phyloP scores from a whole-genome alignment of 139 green algal species.

The Penium margaritaceum region DNA sequence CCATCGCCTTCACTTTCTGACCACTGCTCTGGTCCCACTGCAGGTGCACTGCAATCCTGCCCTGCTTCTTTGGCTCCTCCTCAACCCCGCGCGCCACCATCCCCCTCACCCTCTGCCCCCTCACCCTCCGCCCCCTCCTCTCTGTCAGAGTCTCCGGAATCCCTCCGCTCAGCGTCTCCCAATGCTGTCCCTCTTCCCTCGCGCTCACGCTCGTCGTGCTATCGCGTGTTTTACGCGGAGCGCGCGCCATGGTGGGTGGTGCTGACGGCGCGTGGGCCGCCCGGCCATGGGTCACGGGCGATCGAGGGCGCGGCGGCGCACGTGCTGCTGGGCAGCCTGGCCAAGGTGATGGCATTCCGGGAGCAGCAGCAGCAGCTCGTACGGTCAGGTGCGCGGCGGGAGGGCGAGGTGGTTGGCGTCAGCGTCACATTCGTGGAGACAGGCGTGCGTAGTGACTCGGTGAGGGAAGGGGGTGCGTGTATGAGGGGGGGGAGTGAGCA shows the following conservation, averaged over 20 bases:
- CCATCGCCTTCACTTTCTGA: no score
- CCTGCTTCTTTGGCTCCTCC: no score
- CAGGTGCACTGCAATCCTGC: no score
- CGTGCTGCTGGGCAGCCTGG: background rate
- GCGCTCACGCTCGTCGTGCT: background rate
- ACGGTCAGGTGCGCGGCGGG: background rate
- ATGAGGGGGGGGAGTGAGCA: no score
- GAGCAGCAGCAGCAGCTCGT: conserved; percentile 5
- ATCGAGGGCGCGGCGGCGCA: conserved; percentile 10
- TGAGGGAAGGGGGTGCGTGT: background rate
- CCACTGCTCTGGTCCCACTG: no score
- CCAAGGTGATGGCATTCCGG: conserved; percentile 1
- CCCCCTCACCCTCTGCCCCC: no score
- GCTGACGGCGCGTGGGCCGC: conserved; percentile 2
- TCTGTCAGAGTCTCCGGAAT: background rate
- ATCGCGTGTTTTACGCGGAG: conserved; percentile 26
- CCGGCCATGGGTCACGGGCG: conserved; percentile 19
- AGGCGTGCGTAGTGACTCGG: background rate
- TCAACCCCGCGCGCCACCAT: no score
- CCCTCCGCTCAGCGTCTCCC: background rate
- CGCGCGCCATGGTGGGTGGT: conserved; percentile 17
- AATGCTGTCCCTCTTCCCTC: background rate
- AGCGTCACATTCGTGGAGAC: conserved; percentile 7
- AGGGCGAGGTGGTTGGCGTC: conserved; percentile 23
- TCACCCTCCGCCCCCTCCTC: no score